These are phyloP conservation scores for Ceratocystis harringtonii DNA, from an alignment of 2,329 filamentous ascomycete genomes.

Conservation along the genomic window DNA sequence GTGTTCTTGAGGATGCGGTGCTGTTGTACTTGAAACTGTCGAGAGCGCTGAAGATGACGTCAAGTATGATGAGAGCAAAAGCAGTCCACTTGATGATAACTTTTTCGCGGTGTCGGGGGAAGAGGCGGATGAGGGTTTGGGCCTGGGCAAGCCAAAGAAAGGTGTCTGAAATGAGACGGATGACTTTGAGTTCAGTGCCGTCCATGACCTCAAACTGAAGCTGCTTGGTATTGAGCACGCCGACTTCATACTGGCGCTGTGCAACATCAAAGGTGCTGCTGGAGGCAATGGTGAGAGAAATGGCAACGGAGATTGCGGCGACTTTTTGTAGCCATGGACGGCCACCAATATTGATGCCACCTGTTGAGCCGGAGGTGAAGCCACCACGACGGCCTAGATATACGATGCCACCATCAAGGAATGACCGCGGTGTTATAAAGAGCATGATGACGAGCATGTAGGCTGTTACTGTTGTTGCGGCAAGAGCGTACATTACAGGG, in stretches of 20 bases:
- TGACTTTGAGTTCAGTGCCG: slow-evolving; percentile 73
- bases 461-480: slow-evolving; percentile 75
- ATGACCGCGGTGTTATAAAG: slow-evolving; percentile 86
- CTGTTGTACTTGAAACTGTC: slow-evolving; percentile 63
- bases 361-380: slow-evolving; percentile 68
- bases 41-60: slow-evolving; percentile 78
- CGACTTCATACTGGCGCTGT: slow-evolving; percentile 61
- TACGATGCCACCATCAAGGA: slow-evolving; percentile 71
- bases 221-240: slow-evolving; percentile 62
- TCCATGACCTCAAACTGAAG: slow-evolving; percentile 69
- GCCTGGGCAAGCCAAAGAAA: slow-evolving; percentile 97
- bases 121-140: slow-evolving; percentile 87
- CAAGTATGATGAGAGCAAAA: slow-evolving; percentile 80
- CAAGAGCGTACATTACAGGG: slow-evolving; percentile 84
- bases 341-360: slow-evolving; percentile 72
- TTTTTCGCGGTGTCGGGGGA: slow-evolving; percentile 92
- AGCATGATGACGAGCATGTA: slow-evolving; percentile 91
- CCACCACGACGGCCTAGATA: slow-evolving; percentile 69
- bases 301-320: slow-evolving; percentile 54
- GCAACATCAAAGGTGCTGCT: slow-evolving; percentile 81
- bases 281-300: slow-evolving; percentile 87
- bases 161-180: slow-evolving; percentile 84
- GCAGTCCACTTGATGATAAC: slow-evolving; percentile 98
- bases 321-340: slow-evolving; percentile 88
- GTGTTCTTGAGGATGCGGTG: slow-evolving; percentile 32